Conservation (phyloP, 208 protist genomes). For the Histomonas meleagridis region DNA sequence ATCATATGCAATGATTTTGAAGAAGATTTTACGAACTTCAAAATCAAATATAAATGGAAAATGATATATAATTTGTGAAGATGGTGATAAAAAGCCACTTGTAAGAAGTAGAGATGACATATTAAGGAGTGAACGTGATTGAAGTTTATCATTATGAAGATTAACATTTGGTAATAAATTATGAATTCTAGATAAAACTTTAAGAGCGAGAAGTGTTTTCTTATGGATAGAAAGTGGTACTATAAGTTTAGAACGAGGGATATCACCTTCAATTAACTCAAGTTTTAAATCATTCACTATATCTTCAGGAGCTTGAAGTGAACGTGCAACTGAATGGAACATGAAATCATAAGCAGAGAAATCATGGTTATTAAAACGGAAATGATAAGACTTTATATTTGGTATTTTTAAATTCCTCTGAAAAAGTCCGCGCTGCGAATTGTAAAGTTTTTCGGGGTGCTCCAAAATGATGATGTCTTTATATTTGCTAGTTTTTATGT, state of each 20-base stretch:
- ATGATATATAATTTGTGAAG: background rate
- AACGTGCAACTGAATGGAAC: background rate
- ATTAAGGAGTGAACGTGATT: background rate
- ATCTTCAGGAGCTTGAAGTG: no score
- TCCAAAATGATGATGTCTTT: background rate
- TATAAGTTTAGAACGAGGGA: background rate
- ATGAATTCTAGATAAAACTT: background rate
- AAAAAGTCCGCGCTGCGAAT: background rate
- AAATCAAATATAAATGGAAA: conserved; percentile 4
- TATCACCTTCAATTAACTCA: conserved; percentile 6
- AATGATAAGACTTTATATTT: background rate
- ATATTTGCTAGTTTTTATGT: background rate
- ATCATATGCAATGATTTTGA: background rate
- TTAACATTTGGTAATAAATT: background rate
- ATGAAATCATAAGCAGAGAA: background rate
- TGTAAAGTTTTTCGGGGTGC: background rate
- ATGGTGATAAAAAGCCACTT: background rate
- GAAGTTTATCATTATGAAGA: background rate
- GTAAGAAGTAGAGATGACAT: background rate
- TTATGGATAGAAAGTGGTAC: background rate
- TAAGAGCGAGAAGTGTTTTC: background rate
- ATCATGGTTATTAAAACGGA: background rate
- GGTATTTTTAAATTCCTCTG: background rate
- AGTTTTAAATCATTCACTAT: no score
- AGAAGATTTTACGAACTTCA: no score